These are phyloP conservation scores for Combretum micranthum DNA, from an alignment of 345 rosid genomes.

Conservation along the genomic window DNA sequence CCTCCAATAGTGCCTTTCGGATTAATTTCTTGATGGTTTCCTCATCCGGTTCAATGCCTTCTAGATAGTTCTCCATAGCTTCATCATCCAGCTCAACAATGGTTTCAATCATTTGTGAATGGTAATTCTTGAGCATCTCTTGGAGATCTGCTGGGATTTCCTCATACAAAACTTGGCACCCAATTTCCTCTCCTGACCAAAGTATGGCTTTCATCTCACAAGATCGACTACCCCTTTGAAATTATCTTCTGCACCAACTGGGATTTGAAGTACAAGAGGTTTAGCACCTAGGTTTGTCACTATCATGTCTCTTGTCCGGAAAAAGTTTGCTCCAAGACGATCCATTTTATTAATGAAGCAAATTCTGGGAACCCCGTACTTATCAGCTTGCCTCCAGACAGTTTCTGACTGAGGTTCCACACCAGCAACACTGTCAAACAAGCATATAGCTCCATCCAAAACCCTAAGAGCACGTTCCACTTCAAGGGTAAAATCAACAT, in stretches of 20 bases:
- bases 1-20: slow-evolving; percentile 70
- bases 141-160: slow-evolving; percentile 82
- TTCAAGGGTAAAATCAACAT: slow-evolving; percentile 93
- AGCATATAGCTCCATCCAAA: slow-evolving; percentile 90
- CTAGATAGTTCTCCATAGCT: slow-evolving; percentile 87
- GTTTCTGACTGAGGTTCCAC: slow-evolving; percentile 99
- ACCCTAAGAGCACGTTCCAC: slow-evolving; percentile 97
- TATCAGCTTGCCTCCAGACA: slow-evolving; percentile 99
- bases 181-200: slow-evolving; percentile 95
- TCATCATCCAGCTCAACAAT: slow-evolving; percentile 80
- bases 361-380: slow-evolving; percentile 92
- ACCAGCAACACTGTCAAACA: slow-evolving; percentile 98
- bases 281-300: slow-evolving; percentile 91
- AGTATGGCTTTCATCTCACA: slow-evolving; percentile 77
- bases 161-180: slow-evolving; percentile 80
- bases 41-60: slow-evolving; percentile 93
- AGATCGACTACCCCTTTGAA: slow-evolving; percentile 83
- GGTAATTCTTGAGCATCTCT: slow-evolving; percentile 74
- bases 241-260: slow-evolving; percentile 79
- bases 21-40: slow-evolving; percentile 64
- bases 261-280: slow-evolving; percentile 82
- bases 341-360: slow-evolving; percentile 98
- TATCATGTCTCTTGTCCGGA: slow-evolving; percentile 90
- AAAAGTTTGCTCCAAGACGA: slow-evolving; percentile 93
- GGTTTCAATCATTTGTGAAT: slow-evolving; percentile 55